Base-by-base conservation (phyloP, 73 alveolate species). In the Uronychia setigera region DNA sequence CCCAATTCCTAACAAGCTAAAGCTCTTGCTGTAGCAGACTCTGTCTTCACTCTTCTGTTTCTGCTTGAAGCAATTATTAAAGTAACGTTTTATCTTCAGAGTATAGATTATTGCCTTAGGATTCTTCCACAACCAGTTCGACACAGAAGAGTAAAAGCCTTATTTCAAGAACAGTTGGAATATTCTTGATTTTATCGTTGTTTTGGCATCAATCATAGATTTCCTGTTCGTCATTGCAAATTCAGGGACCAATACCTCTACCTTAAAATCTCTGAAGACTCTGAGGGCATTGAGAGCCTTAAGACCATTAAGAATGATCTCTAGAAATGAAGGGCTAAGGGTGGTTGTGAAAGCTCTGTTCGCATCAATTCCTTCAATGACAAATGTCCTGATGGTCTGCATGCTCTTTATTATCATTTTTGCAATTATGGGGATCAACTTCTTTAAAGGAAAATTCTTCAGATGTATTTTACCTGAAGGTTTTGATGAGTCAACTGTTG, bases 281-380 rank as follows among this genome's bases (percentile, higher is more conserved):
- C 82, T 76, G 11, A 77, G 91, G 57, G 91, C 85, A 5, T 34
- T 84, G 28, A 77, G 91, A 84, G 91, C 91, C 0, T 28, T 84
- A 31, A 77, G 91, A 28, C 82, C 82, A 14, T 31, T 76, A 28
- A 28, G 82, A 28, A 32, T 76, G 57, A 76, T 76, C 28, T 30
- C 60, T 26, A 28, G 82, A 28, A 76, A 76, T 28, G 59, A 76
- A 76, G 82, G 82, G 1, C 9, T 76, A 59, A 9, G 59, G 59
- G 33, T 76, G 9, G 82, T 76, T 9, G 82, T 76, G n/a, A 76
- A 76, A 9, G 82, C 82, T 25, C 59, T 76, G 82, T 31, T 76
- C 28, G 19, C 82, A 28, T 76, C 82, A 11, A 29, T 76, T 19
- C 82, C 82, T 9, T 9, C 60, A 9, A 28, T 76, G 59, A 19